These are phyloP conservation scores for Oenanthe javanica DNA, from an alignment of 140 eudicot genomes.

Conservation along the genomic window DNA sequence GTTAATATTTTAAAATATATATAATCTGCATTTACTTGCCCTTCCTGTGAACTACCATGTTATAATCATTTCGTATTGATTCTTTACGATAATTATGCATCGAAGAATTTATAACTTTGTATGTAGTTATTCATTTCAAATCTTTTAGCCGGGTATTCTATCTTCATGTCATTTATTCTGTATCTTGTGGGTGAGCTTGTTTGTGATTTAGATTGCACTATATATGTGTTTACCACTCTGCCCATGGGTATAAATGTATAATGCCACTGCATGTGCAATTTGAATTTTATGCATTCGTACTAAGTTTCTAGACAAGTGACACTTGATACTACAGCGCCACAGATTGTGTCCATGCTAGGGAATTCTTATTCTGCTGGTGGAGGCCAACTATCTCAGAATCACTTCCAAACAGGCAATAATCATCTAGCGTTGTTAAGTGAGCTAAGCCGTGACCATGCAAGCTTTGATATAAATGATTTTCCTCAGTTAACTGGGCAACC, in stretches of 20 bases:
- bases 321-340: slow-evolving; percentile 59
- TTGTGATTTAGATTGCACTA: not conserved
- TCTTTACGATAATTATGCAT: not conserved
- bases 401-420: slow-evolving; percentile 68
- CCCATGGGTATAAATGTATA: not conserved
- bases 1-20: not conserved
- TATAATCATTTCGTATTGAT: not conserved
- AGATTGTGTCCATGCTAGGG: slow-evolving; percentile 69
- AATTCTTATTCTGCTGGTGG: slow-evolving; percentile 72
- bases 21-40: not conserved
- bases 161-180: not conserved
- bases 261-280: not conserved
- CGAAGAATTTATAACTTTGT: not conserved
- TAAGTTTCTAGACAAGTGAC: slow-evolving; percentile 26
- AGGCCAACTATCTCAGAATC: slow-evolving; percentile 68
- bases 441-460: slow-evolving; percentile 62
- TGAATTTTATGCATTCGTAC: not conserved
- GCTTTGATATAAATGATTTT: slow-evolving; percentile 71
- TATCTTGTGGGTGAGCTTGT: not conserved
- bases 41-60: not conserved
- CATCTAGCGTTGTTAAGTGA: slow-evolving; percentile 66
- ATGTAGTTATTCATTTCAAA: not conserved
- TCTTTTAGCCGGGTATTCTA: not conserved
- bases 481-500: slow-evolving; percentile 78
- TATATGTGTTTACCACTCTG: not conserved